phyloP scores from a whole-genome alignment of 257 asterid genomes.

The Nicotiana tabacum region DNA sequence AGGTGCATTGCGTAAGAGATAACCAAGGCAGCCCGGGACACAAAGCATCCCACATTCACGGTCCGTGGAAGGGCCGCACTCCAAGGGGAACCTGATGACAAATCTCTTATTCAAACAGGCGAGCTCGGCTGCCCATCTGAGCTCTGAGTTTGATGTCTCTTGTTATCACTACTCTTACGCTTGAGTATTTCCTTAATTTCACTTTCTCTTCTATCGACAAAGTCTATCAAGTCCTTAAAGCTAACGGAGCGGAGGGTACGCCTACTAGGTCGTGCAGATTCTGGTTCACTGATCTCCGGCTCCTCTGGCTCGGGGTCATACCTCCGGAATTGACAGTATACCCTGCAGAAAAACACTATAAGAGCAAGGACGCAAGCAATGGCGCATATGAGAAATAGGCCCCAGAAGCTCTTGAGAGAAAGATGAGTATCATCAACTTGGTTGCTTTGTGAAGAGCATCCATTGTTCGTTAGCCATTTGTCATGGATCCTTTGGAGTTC shows the following conservation, averaged over 20 bases:
- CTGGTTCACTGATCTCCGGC: constrained; percentile 32
- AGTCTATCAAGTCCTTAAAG: constrained; percentile 53
- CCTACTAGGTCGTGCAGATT: constrained; percentile 25
- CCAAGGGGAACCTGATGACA: background rate
- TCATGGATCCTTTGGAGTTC: constrained; percentile 81
- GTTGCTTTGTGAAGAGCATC: constrained; percentile 47
- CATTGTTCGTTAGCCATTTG: constrained; percentile 55
- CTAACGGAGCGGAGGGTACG: constrained; percentile 37
- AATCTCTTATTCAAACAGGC: constrained; percentile 9
- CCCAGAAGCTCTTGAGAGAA: constrained; percentile 93
- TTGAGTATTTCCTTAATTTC: constrained; percentile 60
- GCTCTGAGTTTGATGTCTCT: constrained; percentile 26
- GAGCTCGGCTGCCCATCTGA: constrained; percentile 37
- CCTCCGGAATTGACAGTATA: constrained; percentile 55
- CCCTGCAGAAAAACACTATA: constrained; percentile 40
- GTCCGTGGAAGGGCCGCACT: too few relatives aligned
- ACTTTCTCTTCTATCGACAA: constrained; percentile 69
- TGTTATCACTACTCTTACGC: constrained; percentile 41
- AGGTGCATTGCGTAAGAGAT: background rate
- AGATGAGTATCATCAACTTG: constrained; percentile 48
- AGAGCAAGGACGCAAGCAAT: constrained; percentile 53
- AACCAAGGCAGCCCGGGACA: background rate
- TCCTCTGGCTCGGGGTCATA: constrained; percentile 38
- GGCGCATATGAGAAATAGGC: constrained; percentile 77
- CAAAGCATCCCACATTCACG: too few relatives aligned